phyloP scores from a whole-genome alignment of 2,329 filamentous ascomycete species.

The Fusarium annulatum region DNA sequence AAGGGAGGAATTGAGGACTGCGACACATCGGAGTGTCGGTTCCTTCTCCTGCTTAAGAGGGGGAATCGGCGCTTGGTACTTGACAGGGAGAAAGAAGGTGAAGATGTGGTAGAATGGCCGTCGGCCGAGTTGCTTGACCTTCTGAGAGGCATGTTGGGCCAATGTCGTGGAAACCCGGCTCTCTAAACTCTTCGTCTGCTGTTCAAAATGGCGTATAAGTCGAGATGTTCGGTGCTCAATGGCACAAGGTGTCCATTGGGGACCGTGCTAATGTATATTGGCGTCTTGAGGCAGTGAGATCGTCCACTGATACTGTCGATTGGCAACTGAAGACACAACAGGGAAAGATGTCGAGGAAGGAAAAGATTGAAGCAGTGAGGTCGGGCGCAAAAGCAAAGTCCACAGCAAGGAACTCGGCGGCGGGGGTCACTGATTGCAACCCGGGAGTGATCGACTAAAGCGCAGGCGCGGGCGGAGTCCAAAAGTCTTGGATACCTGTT shows the following conservation, averaged over 20 bases:
- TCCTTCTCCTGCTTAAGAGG: constrained; percentile 46
- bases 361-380: constrained; percentile 21
- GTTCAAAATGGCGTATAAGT: constrained; percentile 1
- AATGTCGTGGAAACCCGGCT: constrained; percentile 9
- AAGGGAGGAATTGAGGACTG: constrained; percentile 34
- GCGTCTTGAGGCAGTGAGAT: constrained; percentile 1
- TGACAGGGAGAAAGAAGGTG: constrained; percentile 38
- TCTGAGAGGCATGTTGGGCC: constrained; percentile 42
- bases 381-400: constrained; percentile 27
- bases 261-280: constrained; percentile 4
- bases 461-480: constrained; percentile 25
- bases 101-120: constrained; percentile 37
- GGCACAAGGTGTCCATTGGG: constrained; percentile 35
- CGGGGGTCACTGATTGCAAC: constrained; percentile 25
- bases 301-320: background rate
- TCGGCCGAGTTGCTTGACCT: constrained; percentile 43
- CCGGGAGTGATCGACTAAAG: constrained; percentile 36
- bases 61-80: constrained; percentile 48
- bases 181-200: background rate
- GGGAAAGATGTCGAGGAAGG: constrained; percentile 14
- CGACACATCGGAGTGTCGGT: constrained; percentile 36
- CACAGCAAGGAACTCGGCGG: constrained; percentile 26
- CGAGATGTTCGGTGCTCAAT: constrained; percentile 29
- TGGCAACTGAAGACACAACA: constrained; percentile 8
- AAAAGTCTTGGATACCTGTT: constrained; percentile 25